Evolutionary conservation across 305 asterid species (phyloP).

Genomic region (Fraxinus xanthoxyloides): DNA sequence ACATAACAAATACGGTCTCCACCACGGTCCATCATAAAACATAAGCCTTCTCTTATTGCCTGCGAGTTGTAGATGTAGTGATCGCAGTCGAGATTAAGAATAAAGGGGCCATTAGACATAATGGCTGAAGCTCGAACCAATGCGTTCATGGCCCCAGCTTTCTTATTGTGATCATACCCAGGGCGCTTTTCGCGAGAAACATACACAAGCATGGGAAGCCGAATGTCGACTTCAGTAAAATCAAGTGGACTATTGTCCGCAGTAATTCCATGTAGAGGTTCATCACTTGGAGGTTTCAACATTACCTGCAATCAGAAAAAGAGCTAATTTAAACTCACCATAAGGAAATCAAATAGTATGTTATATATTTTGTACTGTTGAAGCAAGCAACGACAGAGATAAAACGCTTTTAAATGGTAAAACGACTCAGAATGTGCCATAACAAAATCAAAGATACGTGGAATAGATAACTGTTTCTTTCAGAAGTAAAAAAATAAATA

Average conservation of each 20-base stretch:
- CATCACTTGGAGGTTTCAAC: slow-evolving; percentile 97
- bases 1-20: slow-evolving; percentile 89
- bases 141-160: slow-evolving; percentile 97
- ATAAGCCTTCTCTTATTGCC: slow-evolving; percentile 91
- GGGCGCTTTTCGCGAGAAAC: slow-evolving; percentile 92
- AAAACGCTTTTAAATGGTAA: background rate
- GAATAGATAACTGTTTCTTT: background rate
- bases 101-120: slow-evolving; percentile 90
- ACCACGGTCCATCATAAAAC: slow-evolving; percentile 97
- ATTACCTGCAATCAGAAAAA: slow-evolving; percentile 59
- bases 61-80: slow-evolving; percentile 85
- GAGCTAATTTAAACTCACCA: background rate
- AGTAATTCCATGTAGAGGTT: slow-evolving; percentile 54
- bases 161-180: slow-evolving; percentile 88
- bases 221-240: slow-evolving; percentile 76
- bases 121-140: slow-evolving; percentile 88
- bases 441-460: background rate
- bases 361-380: background rate
- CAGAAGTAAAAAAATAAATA: background rate
- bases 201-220: slow-evolving; percentile 79
- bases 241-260: slow-evolving; percentile 56
- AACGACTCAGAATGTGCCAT: background rate
- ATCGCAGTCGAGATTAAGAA: slow-evolving; percentile 89
- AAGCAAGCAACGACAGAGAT: background rate
- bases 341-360: background rate